Evolutionary conservation across 306 rosid genomes (phyloP), one percentile per base, ranked within the genome.

Genomic region (Vigna unguiculata): DNA sequence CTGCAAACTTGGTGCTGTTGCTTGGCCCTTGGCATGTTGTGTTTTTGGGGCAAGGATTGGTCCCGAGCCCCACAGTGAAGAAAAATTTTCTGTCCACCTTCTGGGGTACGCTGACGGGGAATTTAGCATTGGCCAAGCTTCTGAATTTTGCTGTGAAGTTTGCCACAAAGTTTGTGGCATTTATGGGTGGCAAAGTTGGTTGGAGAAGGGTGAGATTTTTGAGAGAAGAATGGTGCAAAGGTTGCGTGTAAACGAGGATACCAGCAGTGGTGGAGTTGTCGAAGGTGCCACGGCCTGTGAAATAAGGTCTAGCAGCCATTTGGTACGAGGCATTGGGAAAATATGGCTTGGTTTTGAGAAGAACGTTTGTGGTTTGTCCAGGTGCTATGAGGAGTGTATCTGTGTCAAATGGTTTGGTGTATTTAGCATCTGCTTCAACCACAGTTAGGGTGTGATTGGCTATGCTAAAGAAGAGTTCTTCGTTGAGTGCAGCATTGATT

Each of bases 401-500:
- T 24, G 93, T 82, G 4, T 70, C 71, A 49, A 91, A 91, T 51
- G 97, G 96, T 66, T 93, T 93, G 80, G 75, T 81, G 86, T 93
- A 93, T 48, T 16, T 9, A 0, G 98, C 97, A 77, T 93, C 97
- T 5, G 85, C 89, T 65, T 91, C 97, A 17, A 91, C 98, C 5
- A 93, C 84, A 3, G 87, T 89, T 55, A 93, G 83, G 14, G 74
- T 80, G 78, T 93, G 98, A 68, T 88, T 87, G 58, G 97, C 97
- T 17, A 93, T 86, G 85, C 82, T 74, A 32, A 93, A 89, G 84
- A 91, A 93, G 11, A 93, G 93, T 63, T 93, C 98, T 20, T 93
- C 93, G 79, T 93, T 89, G 75, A 93, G 98, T 72, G 96, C 98
- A 78, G 95, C 98, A 53, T 93, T 93, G 90, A 93, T 85, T 24